Conservation (phyloP, 139 green algal species). For the Volvox reticuliferus region DNA sequence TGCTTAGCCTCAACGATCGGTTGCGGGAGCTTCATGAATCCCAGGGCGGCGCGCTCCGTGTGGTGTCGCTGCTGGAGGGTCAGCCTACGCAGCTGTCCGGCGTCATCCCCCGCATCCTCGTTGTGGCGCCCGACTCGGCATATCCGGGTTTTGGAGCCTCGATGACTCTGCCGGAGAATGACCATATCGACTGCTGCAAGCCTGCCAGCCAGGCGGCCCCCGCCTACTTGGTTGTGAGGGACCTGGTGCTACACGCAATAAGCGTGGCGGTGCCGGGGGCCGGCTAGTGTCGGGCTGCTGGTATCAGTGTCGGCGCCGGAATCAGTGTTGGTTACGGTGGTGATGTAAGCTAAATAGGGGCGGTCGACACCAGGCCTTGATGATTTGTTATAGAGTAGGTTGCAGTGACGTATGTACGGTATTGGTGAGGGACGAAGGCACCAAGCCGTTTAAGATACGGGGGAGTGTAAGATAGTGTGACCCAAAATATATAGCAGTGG, state of each 20-base stretch:
- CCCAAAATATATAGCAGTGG: no score
- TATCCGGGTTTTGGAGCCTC: slow-evolving; percentile 84
- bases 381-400: not conserved
- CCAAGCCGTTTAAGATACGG: no score
- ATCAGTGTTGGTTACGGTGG: not conserved
- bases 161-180: slow-evolving; percentile 66
- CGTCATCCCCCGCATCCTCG: slow-evolving; percentile 66
- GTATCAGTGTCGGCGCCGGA: not conserved
- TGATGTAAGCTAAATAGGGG: not conserved
- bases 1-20: slow-evolving; percentile 72
- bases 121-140: slow-evolving; percentile 78
- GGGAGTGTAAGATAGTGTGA: no score
- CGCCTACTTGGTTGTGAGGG: slow-evolving; percentile 27
- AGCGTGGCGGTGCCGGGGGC: not conserved
- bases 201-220: slow-evolving; percentile 6
- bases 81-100: slow-evolving; percentile 63
- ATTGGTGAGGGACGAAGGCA: not conserved
- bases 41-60: slow-evolving; percentile 14
- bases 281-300: not conserved
- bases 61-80: slow-evolving; percentile 68
- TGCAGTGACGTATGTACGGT: not conserved
- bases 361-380: not conserved
- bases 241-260: slow-evolving; percentile 18
- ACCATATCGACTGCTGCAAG: slow-evolving; percentile 88
- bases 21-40: slow-evolving; percentile 63